Evolutionary conservation across 352 stramenopile genomes (phyloP), one percentile per base, ranked within the genome.

Genomic region (Phytopythium aichiense): DNA sequence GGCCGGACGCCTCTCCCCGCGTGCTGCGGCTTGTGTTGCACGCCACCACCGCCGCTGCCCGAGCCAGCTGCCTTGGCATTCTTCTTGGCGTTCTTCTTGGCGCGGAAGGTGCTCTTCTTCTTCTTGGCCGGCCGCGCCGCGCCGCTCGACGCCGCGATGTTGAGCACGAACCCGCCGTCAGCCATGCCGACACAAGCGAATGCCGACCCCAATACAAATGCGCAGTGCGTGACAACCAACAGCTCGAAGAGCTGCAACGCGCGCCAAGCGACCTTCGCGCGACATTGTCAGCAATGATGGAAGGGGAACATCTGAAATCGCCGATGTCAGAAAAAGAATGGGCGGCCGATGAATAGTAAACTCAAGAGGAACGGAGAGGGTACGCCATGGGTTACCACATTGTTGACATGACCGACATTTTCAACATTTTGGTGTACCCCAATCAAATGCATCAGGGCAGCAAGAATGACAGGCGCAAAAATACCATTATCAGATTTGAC

Each of bases 71-170:
- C 48, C 59, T 86, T 83, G 28, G 71, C 66, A 28, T 28, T 25
- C 49, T 79, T 76, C 55, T 79, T 84, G 20, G 77, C 81, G 30
- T 77, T 80, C 57, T 91, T 77, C 71, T 94, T 94, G 57, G 77
- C 74, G 22, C 83, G 83, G 64, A 94, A 94, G 13, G 73, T 86
- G 53, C 76, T 84, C 65, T 91, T 88, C 66, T 88, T 88, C 73
- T 89, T 91, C 76, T 92, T 91, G 38, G 50, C 56, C 22, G 68
- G 72, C 56, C 72, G 72, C 22, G 65, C 67, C 22, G 60, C 61
- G 57, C 69, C 68, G 37, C 69, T 69, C 15, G 79, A 87, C 30
- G 82, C 70, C 59, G 81, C 74, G 61, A 94, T 92, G 63, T 94
- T 92, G 56, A 94, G 78, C 71, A 82, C 84, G 69, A 93, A 93